These are phyloP conservation scores for Cucurbita ficifolia DNA, from an alignment of 306 rosid genomes.

Conservation along the genomic window DNA sequence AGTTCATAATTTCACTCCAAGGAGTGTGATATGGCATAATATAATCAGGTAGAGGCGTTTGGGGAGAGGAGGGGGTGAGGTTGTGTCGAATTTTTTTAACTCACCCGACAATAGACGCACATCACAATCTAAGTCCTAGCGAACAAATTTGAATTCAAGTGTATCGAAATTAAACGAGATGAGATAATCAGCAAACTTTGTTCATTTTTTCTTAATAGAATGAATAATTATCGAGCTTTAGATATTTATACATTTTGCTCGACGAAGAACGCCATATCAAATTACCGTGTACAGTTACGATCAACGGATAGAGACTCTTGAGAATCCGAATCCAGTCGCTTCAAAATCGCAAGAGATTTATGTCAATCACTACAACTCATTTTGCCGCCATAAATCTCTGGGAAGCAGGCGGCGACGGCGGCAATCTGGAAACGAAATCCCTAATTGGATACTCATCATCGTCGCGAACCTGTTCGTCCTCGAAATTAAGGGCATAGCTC, in stretches of 20 bases:
- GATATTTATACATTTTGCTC: background rate
- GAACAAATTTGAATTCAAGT: background rate
- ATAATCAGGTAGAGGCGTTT: too few species aligned
- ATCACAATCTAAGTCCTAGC: background rate
- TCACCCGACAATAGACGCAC: too few species aligned
- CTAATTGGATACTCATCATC: background rate
- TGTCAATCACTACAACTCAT: too few species aligned
- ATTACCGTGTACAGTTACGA: background rate
- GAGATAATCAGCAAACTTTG: background rate
- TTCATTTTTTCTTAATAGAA: background rate
- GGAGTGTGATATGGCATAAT: too few species aligned
- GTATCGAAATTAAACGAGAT: background rate
- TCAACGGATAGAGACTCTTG: background rate
- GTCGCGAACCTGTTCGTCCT: background rate
- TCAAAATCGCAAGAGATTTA: background rate
- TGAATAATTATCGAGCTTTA: background rate
- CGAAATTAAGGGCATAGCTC: slow-evolving; percentile 6
- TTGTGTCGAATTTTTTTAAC: too few species aligned
- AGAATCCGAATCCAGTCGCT: background rate
- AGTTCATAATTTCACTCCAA: too few species aligned
- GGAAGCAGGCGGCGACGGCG: background rate
- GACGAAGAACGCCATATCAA: background rate
- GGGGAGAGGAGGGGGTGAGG: too few species aligned
- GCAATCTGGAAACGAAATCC: slow-evolving; percentile 4
- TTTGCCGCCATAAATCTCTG: background rate